Base-by-base conservation (phyloP, 345 rosid genomes). In the Nephelium lappaceum region DNA sequence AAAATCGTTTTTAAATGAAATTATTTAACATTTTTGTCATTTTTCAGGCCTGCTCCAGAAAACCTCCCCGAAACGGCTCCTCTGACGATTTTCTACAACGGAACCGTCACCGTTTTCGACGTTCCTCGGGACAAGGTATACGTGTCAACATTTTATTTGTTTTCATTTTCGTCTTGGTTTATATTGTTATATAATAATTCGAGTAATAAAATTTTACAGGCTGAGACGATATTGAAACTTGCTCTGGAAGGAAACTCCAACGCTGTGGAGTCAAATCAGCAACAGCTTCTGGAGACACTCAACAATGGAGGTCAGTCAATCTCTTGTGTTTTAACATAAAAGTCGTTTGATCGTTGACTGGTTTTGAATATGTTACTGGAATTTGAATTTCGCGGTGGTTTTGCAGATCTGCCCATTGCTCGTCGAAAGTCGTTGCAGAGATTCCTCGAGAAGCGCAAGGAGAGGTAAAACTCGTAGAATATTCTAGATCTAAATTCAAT, bases 31-130 rank as follows among this genome's bases (percentile, higher is more conserved):
- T 55, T 47, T 5, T 5, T 27, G 4, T 39, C 12, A 0, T 41
- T 42, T 7, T 43, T 64, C 78, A 91, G 92, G 81, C 19, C 72
- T 4, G 58, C 60, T 69, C 5, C 66, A 9, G 89, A 87, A 83
- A 72, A 47, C 21, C 71, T 69, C 5, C 64, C 71, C 49, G 91
- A 81, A 65, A 80, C 90, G 0, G 88, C 89, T 75, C 97, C 99
- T 7, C 66, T 96, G 88, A 96, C 99, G 4, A 93, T 96, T n/a
- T 94, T 96, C 80, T 96, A 94, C 85, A 92, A 90, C 25, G 99
- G 99, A 79, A 82, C 80, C 10, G 98, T 96, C 25, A 67, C 90
- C 5, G 89, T 91, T 36, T 93, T 87, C 72, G 87, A 92, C 70
- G 84, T 96, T 31, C 84, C 91, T 74, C 88, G 58, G 23, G 85